Evolutionary conservation across 108 stramenopile species (phyloP), one percentile per base, ranked within the genome.

Genomic region (Nitzschia inconspicua): DNA sequence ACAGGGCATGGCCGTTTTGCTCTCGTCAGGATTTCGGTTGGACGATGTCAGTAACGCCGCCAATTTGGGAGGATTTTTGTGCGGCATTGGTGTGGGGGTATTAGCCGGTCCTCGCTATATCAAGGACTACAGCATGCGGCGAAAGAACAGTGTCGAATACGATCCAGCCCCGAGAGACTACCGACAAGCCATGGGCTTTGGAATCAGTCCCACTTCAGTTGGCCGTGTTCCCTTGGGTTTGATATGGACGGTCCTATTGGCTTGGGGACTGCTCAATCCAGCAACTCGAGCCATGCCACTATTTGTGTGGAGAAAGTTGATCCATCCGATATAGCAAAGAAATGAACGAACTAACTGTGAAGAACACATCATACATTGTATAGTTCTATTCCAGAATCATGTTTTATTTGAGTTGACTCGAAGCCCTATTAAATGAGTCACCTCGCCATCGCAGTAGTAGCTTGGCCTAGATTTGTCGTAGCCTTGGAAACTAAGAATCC

Each of bases 61-160:
- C 1, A 85, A 86, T 47, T 23, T 87, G 18, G 87, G 85, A 10
- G 91, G 87, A 3, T 93, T 93, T 58, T 22, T 87, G 5, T 72
- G 81, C n/a, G 91, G 91, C 1, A 58, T 48, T 19, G 2, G 81
- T 1, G 58, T 83, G 28, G 91, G 85, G 1, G 68, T 66, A 23
- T 32, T 86, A 7, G 88, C 66, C 70, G 84, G 82, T 2, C 91
- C 87, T 18, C 63, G 70, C 4, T 93, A 87, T 55, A 54, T 50
- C 24, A 80, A 70, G 40, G 60, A 58, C 2, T 89, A 87, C 56
- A 51, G 79, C 5, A 29, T 76, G 62, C 60, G 68, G 32, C 66
- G 72, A 28, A 79, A 81, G 60, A 79, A 82, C 59, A 63, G 61
- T 40, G 50, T 68, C 1, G 78, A 82, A 23, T 61, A 57, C 42